Base-by-base conservation (phyloP, 495 filamentous ascomycete species). In the Tuber magnatum region DNA sequence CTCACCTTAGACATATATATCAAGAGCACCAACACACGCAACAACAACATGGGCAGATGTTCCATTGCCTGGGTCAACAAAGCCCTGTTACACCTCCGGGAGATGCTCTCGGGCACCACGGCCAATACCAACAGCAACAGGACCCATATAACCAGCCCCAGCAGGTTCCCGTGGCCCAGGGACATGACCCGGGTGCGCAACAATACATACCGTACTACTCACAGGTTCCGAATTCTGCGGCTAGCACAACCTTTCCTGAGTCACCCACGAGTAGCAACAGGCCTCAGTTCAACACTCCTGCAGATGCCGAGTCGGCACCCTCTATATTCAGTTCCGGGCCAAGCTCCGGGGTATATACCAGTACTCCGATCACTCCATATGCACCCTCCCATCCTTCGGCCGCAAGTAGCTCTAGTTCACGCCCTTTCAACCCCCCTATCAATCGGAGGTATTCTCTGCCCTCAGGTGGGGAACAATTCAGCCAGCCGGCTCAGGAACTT, bases 1-100 rank as follows among this genome's bases (percentile, higher is more conserved):
- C 80, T 18, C 80, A 82, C 65, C 51, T 81, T 39, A 73, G 80
- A n/a, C 39, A 43, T 46, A 70, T 75, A 73, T 82, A 82, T 75
- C 73, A 71, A 40, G 74, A 77, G 70, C 80, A 76, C 16, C 75
- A 72, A 18, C 69, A 16, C 32, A 75, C 32, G 9, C 77, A 71
- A 38, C 75, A 71, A 38, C 75, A 72, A 16, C 69, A 16, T n/a
- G 75, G 42, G 10, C 77, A 71, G 48, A 73, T 40, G 28, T 71
- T 80, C 24, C 78, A 71, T 48, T 51, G 51, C 12, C 73, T 76
- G 12, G 73, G 44, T 28, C 77, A 79, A 39, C 68, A 71, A 16
- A 68, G 69, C 48, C 44, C 75, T 12, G 46, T 77, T 71, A 75
- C 77, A 2, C 69, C 77, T 10, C 8, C 75, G 51, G 56, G 56